phyloP scores from a whole-genome alignment of 768 basidiomycete genomes.

The Termitomyces sp. region DNA sequence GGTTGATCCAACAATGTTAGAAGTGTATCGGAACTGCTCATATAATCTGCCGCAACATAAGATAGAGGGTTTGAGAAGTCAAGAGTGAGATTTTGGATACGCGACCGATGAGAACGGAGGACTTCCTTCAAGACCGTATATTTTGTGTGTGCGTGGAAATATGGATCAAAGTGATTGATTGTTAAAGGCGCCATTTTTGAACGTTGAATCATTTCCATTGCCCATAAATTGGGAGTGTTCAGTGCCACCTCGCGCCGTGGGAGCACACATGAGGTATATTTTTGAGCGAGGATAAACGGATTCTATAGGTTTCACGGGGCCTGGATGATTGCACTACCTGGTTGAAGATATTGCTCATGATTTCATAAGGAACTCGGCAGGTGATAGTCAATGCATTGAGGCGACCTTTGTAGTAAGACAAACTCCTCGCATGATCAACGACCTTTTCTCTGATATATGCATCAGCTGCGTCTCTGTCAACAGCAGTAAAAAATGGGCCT shows the following conservation, averaged over 20 bases:
- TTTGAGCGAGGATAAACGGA: not conserved
- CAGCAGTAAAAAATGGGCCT: not conserved
- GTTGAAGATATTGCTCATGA: not conserved
- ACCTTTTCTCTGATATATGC: not conserved
- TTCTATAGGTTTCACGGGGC: no score
- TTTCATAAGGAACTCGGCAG: not conserved
- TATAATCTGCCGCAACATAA: no score
- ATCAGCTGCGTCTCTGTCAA: not conserved
- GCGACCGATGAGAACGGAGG: not conserved
- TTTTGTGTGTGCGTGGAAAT: not conserved
- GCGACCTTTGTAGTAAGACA: not conserved
- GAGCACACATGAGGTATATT: not conserved
- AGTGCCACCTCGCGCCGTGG: not conserved
- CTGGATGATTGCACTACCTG: not conserved
- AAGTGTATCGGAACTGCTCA: not conserved
- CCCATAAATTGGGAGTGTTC: not conserved
- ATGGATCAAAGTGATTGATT: not conserved
- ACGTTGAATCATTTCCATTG: not conserved
- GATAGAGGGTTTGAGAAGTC: no score
- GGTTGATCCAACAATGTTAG: not conserved
- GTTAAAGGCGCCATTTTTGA: not conserved
- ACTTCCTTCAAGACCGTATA: not conserved
- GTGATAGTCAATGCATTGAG: not conserved
- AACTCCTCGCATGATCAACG: not conserved
- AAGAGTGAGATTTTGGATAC: not conserved